These are phyloP conservation scores for Diaporthe sp. DNA, from an alignment of 2,329 filamentous ascomycete species.

Conservation along the genomic window DNA sequence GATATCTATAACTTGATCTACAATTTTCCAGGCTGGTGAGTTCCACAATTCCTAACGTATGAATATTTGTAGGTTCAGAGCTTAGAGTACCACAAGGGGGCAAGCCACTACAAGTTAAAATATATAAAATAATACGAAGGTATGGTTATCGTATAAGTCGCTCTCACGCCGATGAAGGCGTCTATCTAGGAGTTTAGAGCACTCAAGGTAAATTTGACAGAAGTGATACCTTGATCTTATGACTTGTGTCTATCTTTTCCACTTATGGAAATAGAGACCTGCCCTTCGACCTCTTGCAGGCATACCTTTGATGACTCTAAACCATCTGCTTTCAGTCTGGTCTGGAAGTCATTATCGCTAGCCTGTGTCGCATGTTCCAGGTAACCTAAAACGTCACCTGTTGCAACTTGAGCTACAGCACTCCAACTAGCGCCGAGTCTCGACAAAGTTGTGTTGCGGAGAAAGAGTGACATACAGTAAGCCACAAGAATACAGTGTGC, in stretches of 20 bases:
- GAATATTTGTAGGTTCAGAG: too few species aligned
- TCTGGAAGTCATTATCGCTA: neutral
- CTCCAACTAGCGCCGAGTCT: neutral
- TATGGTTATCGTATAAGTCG: neutral
- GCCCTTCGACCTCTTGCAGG: neutral
- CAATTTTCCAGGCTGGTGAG: neutral
- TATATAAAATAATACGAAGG: neutral
- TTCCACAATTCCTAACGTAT: too few species aligned
- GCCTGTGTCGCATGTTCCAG: neutral
- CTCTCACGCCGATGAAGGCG: neutral
- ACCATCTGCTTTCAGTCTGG: neutral
- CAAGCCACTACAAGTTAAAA: neutral
- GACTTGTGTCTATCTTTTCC: neutral
- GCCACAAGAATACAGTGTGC: neutral
- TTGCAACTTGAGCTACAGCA: neutral
- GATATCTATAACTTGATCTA: neutral
- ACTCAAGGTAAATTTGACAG: neutral
- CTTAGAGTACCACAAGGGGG: neutral
- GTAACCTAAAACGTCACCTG: neutral
- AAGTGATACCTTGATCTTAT: neutral
- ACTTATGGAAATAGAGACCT: neutral
- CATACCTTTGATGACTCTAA: neutral
- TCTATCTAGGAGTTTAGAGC: neutral
- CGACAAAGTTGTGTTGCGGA: neutral
- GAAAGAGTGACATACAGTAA: neutral